These are phyloP conservation scores for Podaxis mareebaensis DNA, from an alignment of 768 basidiomycete genomes.

Conservation along the genomic window DNA sequence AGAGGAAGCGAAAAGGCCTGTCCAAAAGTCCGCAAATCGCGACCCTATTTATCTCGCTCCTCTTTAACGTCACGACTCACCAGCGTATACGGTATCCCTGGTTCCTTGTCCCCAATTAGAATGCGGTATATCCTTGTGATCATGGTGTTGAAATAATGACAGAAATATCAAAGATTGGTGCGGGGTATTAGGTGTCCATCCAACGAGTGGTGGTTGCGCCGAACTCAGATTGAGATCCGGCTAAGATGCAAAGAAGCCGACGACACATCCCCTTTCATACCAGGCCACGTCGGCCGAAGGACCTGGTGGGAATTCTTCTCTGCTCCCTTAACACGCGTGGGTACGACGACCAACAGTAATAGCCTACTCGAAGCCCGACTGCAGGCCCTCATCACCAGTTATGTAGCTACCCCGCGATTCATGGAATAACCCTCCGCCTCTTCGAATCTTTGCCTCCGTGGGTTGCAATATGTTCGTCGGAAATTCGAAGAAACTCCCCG, in stretches of 20 bases:
- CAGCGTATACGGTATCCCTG: slow-evolving; percentile 24
- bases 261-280: slow-evolving; percentile 7
- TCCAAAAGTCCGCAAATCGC: neutral
- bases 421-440: neutral
- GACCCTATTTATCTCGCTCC: slow-evolving; percentile 11
- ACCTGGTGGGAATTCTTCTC: slow-evolving; percentile 10
- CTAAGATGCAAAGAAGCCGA: neutral
- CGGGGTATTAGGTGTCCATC: slow-evolving; percentile 8
- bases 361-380: neutral
- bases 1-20: slow-evolving; percentile 11
- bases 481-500: neutral
- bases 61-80: slow-evolving; percentile 28
- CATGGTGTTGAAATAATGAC: slow-evolving; percentile 14
- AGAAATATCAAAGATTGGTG: slow-evolving; percentile 13
- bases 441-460: neutral
- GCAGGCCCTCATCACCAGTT: neutral
- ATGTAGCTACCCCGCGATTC: neutral
- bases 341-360: neutral
- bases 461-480: neutral
- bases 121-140: slow-evolving; percentile 24
- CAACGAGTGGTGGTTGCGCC: neutral
- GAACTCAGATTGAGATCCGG: slow-evolving; percentile 13
- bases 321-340: neutral
- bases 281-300: slow-evolving; percentile 9
- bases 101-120: slow-evolving; percentile 21